These are phyloP conservation scores for Lentinula novae-zelandiae DNA, from an alignment of 1,284 basidiomycete species.

Conservation along the genomic window DNA sequence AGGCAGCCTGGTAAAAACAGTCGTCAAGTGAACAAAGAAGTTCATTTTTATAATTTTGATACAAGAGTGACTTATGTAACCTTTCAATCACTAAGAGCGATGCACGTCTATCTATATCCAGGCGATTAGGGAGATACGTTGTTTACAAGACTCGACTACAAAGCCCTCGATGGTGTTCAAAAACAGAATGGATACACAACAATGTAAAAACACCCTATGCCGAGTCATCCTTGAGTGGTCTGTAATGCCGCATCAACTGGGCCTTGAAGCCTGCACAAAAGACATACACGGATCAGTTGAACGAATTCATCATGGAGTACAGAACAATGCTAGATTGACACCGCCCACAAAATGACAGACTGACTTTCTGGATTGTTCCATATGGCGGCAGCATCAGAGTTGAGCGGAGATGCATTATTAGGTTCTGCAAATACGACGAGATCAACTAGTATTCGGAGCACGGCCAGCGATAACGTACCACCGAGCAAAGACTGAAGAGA, in stretches of 20 bases:
- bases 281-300: background rate
- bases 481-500: constrained; percentile 83
- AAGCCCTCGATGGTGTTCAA: background rate
- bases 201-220: constrained; percentile 25
- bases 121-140: background rate
- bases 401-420: constrained; percentile 85
- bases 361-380: constrained; percentile 70
- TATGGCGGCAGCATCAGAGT: constrained; percentile 74
- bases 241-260: constrained; percentile 73
- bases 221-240: constrained; percentile 48
- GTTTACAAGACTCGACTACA: constrained; percentile 10
- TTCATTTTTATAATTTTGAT: background rate
- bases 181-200: background rate
- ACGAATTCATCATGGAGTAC: background rate
- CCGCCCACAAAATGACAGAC: constrained; percentile 16
- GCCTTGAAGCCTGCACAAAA: constrained; percentile 56
- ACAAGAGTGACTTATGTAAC: background rate
- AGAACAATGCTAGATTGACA: background rate
- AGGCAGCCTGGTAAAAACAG: background rate
- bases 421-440: constrained; percentile 53
- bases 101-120: background rate
- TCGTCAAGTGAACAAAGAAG: background rate
- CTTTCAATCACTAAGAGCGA: background rate
- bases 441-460: constrained; percentile 8
- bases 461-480: constrained; percentile 41